A percentile compares a stretch with the other conserved stretches of the same genome.
These are phyloP conservation scores for Teratosphaeriaceae sp. DNA, from an alignment of 2,329 filamentous ascomycete genomes.

Conservation along the genomic window DNA sequence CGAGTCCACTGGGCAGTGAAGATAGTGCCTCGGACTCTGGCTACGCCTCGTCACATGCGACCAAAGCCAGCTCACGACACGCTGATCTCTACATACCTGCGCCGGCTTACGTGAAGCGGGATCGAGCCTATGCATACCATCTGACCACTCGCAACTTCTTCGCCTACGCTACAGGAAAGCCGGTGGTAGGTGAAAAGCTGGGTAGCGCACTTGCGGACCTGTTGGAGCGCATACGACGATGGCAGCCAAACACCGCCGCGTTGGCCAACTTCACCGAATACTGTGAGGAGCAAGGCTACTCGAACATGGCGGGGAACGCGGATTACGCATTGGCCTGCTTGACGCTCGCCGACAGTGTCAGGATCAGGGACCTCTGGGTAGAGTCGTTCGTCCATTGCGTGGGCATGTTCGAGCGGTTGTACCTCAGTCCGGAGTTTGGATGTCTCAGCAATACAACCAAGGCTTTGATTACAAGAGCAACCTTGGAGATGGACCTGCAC, in stretches of 20 bases:
- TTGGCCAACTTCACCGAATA: constrained; percentile 49
- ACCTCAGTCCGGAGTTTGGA: constrained; percentile 52
- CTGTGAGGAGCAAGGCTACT: constrained; percentile 62
- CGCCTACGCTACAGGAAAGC: constrained; percentile 59
- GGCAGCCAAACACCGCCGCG: constrained; percentile 30
- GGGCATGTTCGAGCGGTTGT: constrained; percentile 63
- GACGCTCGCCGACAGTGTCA: constrained; percentile 60
- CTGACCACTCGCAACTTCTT: constrained; percentile 68
- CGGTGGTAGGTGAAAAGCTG: constrained; percentile 61
- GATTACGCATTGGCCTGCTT: constrained; percentile 63
- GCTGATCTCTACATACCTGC: constrained; percentile 64
- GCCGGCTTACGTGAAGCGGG: constrained; percentile 47
- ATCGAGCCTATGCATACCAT: constrained; percentile 56
- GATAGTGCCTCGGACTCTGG: constrained; percentile 22
- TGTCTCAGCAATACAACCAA: constrained; percentile 50
- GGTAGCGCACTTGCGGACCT: constrained; percentile 58
- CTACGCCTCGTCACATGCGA: constrained; percentile 16
- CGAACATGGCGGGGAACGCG: constrained; percentile 58
- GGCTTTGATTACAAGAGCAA: constrained; percentile 57
- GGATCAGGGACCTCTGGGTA: constrained; percentile 59
- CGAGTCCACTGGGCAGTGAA: constrained; percentile 16
- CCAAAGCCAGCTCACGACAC: constrained; percentile 9
- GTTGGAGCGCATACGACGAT: constrained; percentile 53
- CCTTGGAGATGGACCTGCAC: constrained; percentile 58
- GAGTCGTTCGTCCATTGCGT: constrained; percentile 72